Percentiles rank a stretch among this genome's conserved stretches.
These are phyloP conservation scores for Pichia cabralensis DNA, from an alignment of 805 yeast genomes.

Conservation along the genomic window DNA sequence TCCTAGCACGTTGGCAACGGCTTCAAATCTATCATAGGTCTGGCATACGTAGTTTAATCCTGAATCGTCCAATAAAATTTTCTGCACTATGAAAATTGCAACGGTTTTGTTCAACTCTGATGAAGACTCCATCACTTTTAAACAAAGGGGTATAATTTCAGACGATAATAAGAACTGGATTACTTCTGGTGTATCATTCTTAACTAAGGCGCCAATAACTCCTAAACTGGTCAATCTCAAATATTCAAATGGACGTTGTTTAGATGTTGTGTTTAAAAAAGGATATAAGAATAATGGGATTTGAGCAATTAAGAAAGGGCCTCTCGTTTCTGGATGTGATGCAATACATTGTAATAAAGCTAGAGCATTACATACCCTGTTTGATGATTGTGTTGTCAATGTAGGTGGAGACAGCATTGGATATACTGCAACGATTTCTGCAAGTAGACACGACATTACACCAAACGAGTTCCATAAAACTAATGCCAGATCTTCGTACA, in stretches of 20 bases:
- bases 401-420: conserved; percentile 84
- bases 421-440: conserved; percentile 84
- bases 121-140: conserved; percentile 91
- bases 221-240: conserved; percentile 88
- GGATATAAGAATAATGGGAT: conserved; percentile 90
- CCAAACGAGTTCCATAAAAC: conserved; percentile 96
- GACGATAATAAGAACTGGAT: conserved; percentile 88
- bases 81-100: conserved; percentile 92
- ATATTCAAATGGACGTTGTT: conserved; percentile 89
- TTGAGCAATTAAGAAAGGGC: conserved; percentile 77
- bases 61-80: conserved; percentile 81
- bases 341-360: conserved; percentile 96
- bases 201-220: conserved; percentile 93
- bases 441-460: conserved; percentile 84
- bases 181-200: conserved; percentile 92
- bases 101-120: conserved; percentile 92
- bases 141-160: conserved; percentile 89
- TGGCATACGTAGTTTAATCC: conserved; percentile 91
- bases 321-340: conserved; percentile 84
- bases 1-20: conserved; percentile 81
- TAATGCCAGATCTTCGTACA: conserved; percentile 85
- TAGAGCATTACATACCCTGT: conserved; percentile 90
- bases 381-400: conserved; percentile 75
- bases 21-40: conserved; percentile 88
- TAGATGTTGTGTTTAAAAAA: conserved; percentile 82